Conservation (phyloP, 352 stramenopile genomes). For the Pythium dissimile region DNA sequence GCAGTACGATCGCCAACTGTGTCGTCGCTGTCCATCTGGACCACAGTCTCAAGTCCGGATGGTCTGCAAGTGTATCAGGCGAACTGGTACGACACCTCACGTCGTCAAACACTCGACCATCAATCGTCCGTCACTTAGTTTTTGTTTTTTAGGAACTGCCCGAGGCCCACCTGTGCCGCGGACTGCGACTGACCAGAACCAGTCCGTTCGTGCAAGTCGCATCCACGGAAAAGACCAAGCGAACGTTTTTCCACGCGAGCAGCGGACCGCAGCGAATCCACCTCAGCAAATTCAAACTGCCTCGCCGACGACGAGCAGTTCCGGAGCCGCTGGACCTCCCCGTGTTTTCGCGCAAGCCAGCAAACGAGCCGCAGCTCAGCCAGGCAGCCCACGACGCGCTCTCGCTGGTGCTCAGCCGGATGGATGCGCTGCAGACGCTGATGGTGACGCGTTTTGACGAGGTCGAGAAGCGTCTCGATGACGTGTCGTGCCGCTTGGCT, state of each 20-base stretch:
- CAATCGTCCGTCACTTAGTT: background rate
- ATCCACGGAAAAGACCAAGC: constrained; percentile 47
- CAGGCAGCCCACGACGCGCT: background rate
- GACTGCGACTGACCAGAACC: constrained; percentile 32
- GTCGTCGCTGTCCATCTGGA: constrained; percentile 37
- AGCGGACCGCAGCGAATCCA: constrained; percentile 34
- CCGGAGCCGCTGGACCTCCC: background rate
- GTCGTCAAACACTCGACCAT: too few relatives aligned
- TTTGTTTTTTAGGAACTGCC: constrained; percentile 33
- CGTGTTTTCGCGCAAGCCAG: background rate
- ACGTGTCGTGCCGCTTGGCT: constrained; percentile 30
- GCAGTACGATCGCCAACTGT: constrained; percentile 37
- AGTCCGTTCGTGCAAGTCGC: constrained; percentile 52
- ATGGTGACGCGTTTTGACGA: constrained; percentile 53
- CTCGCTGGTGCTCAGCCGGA: constrained; percentile 25
- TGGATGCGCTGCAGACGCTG: constrained; percentile 40
- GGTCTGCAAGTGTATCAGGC: constrained; percentile 29
- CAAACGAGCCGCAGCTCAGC: background rate
- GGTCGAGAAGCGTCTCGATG: constrained; percentile 38
- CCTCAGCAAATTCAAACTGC: constrained; percentile 51
- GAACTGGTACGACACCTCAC: constrained; percentile 34
- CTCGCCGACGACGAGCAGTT: constrained; percentile 15
- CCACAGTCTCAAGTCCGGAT: constrained; percentile 22
- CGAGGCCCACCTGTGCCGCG: constrained; percentile 40
- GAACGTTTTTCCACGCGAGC: constrained; percentile 42